Evolutionary conservation across 768 basidiomycete genomes (phyloP).

Genomic region (Lentinula sp.): DNA sequence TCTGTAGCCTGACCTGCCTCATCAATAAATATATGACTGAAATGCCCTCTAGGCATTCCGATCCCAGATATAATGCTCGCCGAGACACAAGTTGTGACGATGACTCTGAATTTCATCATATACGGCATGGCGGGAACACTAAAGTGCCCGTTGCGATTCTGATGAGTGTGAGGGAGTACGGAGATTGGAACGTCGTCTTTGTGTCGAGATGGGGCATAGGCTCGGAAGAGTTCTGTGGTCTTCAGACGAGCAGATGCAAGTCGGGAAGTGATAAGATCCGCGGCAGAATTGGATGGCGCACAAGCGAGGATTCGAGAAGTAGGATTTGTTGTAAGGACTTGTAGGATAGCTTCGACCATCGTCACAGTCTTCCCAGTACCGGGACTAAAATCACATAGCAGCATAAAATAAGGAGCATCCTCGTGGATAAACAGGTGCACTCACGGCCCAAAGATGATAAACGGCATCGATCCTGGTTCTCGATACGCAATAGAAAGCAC

Average conservation of each 20-base stretch:
- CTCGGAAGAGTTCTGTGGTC: conserved; percentile 41
- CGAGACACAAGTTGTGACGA: conserved; percentile 64
- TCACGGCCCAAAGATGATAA: conserved; percentile 60
- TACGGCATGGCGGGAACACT: conserved; percentile 29
- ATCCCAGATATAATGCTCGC: conserved; percentile 49
- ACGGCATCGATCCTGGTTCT: conserved; percentile 42
- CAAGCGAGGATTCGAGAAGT: conserved; percentile 46
- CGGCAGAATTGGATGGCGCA: conserved; percentile 62
- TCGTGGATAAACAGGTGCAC: conserved; percentile 13
- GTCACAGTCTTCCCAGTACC: conserved; percentile 68
- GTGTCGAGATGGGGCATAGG: conserved; percentile 46
- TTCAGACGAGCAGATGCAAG: conserved; percentile 22
- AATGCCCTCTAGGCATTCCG: conserved; percentile 56
- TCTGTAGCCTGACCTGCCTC: conserved; percentile 73
- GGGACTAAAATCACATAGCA: conserved; percentile 28
- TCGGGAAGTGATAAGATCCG: conserved; percentile 49
- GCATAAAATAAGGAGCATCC: neutral
- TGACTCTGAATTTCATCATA: conserved; percentile 39
- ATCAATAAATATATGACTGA: conserved; percentile 63
- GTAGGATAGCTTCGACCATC: conserved; percentile 51
- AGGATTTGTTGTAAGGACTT: conserved; percentile 34
- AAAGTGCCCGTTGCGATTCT: conserved; percentile 29
- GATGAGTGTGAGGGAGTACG: conserved; percentile 30
- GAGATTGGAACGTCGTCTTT: conserved; percentile 39
- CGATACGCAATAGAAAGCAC: conserved; percentile 39